These are phyloP conservation scores for Trichoderma pleuroti DNA, from an alignment of 2,329 filamentous ascomycete species.

Conservation along the genomic window DNA sequence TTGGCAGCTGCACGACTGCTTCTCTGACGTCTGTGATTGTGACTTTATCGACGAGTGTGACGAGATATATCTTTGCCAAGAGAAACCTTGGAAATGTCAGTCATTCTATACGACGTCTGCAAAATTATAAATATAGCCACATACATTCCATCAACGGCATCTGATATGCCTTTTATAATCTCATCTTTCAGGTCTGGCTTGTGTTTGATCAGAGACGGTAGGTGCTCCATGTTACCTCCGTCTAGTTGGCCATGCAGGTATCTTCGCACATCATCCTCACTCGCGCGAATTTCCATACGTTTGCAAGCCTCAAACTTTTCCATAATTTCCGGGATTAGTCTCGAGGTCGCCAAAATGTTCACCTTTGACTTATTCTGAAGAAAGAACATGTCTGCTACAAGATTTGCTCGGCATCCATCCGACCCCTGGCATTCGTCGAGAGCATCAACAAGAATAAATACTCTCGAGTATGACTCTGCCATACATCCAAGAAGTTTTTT, in stretches of 20 bases:
- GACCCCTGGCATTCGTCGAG: not conserved
- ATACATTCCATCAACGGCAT: not conserved
- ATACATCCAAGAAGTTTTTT: not conserved
- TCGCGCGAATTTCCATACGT: not conserved
- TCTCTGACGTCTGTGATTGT: not conserved
- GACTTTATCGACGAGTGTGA: not conserved
- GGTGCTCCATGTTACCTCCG: not conserved
- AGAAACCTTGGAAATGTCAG: not conserved
- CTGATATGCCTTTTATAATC: not conserved
- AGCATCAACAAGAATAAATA: constrained; percentile 4
- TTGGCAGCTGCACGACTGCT: not conserved
- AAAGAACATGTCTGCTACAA: not conserved
- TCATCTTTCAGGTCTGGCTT: not conserved
- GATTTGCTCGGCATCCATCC: not conserved
- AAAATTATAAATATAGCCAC: too few relatives aligned
- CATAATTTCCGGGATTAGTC: not conserved
- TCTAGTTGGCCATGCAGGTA: not conserved
- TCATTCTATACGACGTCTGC: accelerated
- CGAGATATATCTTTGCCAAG: not conserved
- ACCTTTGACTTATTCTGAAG: not conserved
- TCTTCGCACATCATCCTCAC: not conserved
- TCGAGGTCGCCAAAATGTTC: not conserved
- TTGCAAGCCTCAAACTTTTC: not conserved
- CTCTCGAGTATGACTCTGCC: not conserved
- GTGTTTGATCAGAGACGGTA: not conserved